Evolutionary conservation across 1,139 yeast species (phyloP), one percentile per base, ranked within the genome.

Genomic region (Saccharomycopsis hybrid): DNA sequence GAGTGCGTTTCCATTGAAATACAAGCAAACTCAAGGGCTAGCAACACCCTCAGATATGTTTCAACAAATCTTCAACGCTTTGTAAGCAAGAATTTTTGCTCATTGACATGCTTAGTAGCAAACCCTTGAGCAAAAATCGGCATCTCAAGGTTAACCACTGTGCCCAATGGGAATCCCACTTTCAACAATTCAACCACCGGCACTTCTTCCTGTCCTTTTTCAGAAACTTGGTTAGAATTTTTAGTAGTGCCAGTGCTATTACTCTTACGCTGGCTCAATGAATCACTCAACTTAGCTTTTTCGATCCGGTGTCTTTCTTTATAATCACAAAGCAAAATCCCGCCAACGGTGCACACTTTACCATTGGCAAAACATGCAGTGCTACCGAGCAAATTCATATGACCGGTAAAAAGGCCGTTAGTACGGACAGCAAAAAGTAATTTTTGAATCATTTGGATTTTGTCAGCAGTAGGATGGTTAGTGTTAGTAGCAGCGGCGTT

Each of bases 1-100:
- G 41, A 35, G 25, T 49, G 51, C 13, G 49, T 49, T 25, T 49
- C 46, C 29, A 49, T 47, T 18, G 13, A 13, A 11, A 32, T 35
- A 25, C 3, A 32, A 9, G 35, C 5, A 24, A 4, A 31, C 7
- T 7, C 7, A 7, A 36, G n/a, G 24, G n/a, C 8, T 7, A 13
- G 24, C 24, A 7, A 7, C 7, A n/a, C 7, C n/a, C 25, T 28
- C 31, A 28, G 18, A 18, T 7, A 25, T 24, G 4, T 24, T 24
- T 28, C 18, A 11, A 3, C 31, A 5, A 5, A 18, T 24, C 28
- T n/a, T 13, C 11, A 4, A 38, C 18, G 4, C 25, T 3, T 25
- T 38, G 24, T n/a, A 38, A 25, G 4, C n/a, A 41, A 5, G 13
- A 27, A 41, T 24, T 35, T 35, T 33, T 31, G 13, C 32, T 30